Evolutionary conservation across 2,329 filamentous ascomycete species (phyloP).

Genomic region (Dryadomyces quercivorus): DNA sequence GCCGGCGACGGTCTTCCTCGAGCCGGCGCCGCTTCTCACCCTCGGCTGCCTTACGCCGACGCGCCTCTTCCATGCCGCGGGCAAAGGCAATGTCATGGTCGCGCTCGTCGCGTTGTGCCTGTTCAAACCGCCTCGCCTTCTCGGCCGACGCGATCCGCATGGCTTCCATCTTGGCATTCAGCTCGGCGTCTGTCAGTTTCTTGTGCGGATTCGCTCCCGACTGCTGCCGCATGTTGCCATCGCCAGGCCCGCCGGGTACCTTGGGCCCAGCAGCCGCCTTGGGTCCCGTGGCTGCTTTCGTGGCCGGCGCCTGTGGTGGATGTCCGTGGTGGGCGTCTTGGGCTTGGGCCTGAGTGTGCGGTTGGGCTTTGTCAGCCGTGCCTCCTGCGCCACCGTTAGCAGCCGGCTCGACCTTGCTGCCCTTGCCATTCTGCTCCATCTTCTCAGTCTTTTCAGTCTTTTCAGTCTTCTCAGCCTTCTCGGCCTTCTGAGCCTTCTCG

Average conservation of each 20-base stretch:
- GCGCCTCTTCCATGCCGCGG: constrained; percentile 42
- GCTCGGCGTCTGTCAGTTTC: constrained; percentile 47
- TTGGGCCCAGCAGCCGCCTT: constrained; percentile 13
- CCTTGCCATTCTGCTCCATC: background rate
- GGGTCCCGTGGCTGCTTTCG: constrained; percentile 9
- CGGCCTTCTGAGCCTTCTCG: too few relatives aligned
- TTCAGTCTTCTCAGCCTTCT: too few relatives aligned
- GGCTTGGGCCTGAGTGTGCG: background rate
- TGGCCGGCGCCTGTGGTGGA: too few relatives aligned
- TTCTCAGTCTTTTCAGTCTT: too few relatives aligned
- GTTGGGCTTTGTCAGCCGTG: constrained; percentile 5
- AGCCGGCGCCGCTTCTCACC: constrained; percentile 37
- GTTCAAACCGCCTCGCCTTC: constrained; percentile 46
- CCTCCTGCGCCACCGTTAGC: background rate
- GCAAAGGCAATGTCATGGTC: constrained; percentile 42
- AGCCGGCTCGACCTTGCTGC: background rate
- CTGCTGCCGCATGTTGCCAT: constrained; percentile 25
- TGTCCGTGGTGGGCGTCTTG: too few relatives aligned
- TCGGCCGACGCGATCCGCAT: constrained; percentile 48
- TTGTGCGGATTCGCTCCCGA: constrained; percentile 47
- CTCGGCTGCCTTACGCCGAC: constrained; percentile 37
- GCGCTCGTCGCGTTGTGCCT: constrained; percentile 43
- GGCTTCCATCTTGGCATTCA: constrained; percentile 46
- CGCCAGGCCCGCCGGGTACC: constrained; percentile 4
- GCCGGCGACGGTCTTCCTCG: constrained; percentile 37